A percentile compares a stretch with the other conserved stretches of the same genome.
phyloP scores from a whole-genome alignment of 805 yeast genomes.

The Candida mattraensis region DNA sequence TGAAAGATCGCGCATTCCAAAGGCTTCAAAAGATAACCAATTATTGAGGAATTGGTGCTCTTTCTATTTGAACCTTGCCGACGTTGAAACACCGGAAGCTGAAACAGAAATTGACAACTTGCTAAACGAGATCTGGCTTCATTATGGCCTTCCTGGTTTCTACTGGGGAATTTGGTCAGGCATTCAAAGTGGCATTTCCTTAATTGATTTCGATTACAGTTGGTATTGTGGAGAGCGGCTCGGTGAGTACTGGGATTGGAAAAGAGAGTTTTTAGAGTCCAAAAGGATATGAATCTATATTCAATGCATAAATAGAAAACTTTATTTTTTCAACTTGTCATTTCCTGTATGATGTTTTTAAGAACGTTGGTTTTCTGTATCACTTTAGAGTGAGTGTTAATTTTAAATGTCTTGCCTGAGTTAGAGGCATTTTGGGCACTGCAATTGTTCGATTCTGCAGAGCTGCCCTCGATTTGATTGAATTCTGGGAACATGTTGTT shows the following conservation, averaged over 20 bases:
- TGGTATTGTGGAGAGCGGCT: conserved; percentile 59
- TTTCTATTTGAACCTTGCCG: conserved; percentile 46
- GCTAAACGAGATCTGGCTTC: conserved; percentile 55
- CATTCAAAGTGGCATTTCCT: conserved; percentile 66
- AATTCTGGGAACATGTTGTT: conserved; percentile 15
- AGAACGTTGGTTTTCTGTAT: conserved; percentile 18
- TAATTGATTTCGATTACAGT: conserved; percentile 70
- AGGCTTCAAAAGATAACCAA: conserved; percentile 43
- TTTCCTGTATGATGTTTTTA: conserved; percentile 21
- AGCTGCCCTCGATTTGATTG: conserved; percentile 2
- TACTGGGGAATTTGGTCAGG: conserved; percentile 87
- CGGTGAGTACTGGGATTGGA: conserved; percentile 73
- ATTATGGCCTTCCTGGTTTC: conserved; percentile 79
- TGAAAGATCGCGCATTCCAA: conserved; percentile 57
- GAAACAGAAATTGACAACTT: conserved; percentile 37
- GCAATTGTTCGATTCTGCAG: no score
- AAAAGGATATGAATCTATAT: conserved; percentile 1
- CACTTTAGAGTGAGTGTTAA: conserved; percentile 15
- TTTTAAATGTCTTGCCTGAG: conserved; percentile 8
- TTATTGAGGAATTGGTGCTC: conserved; percentile 57
- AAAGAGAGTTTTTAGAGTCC: conserved; percentile 28
- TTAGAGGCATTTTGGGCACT: conserved; percentile 1
- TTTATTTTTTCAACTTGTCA: conserved; percentile 1
- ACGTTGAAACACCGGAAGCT: conserved; percentile 16
- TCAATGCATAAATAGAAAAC: not conserved